Base-by-base conservation (phyloP, 768 basidiomycete species). In the Ephemerocybe angulata region DNA sequence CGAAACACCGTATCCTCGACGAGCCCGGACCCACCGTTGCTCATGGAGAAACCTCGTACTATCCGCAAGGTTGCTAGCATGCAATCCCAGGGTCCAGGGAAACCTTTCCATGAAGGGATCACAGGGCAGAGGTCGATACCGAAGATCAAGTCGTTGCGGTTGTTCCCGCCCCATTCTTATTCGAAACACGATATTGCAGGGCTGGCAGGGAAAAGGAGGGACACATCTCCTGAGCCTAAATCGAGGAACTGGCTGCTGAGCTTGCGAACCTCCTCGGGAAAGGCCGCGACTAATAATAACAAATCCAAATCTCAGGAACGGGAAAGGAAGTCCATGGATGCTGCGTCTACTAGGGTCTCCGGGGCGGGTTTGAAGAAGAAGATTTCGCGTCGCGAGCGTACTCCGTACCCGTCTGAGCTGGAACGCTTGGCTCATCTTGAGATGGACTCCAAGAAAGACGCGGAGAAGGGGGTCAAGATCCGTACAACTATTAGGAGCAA, bases 21-120 rank as follows among this genome's bases (percentile, higher is more conserved):
- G 40, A 53, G 38, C 29, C 24, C 49, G 25, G 50, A 35, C 54
- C 52, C 19, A 43, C 40, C 17, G 46, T 52, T 8, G 33, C 49
- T 44, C 40, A 41, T 31, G 57, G 65, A 55, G 25, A 63, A 66
- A 43, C 70, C 69, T n/a, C 67, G 61, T 31, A 67, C 70, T 29
- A 70, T 73, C 49, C 65, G 72, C 25, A 73, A 73, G 50, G 69
- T 71, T n/a, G 69, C 68, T 3, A 73, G 71, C 52, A 70, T 72
- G 70, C 66, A 55, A 30, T 65, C 59, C 61, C 62, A 19, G 66
- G 65, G 13, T 52, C 58, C 4, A 60, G 60, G 54, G 48, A 29
- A 38, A 31, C 53, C 44, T 22, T 42, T 38, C 13, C 37, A 49
- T 28, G 27, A 48, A 15, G 46, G 30, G 37, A 51, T 24, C 30